phyloP scores from a whole-genome alignment of 768 basidiomycete species.

The Tricholoma terreum region DNA sequence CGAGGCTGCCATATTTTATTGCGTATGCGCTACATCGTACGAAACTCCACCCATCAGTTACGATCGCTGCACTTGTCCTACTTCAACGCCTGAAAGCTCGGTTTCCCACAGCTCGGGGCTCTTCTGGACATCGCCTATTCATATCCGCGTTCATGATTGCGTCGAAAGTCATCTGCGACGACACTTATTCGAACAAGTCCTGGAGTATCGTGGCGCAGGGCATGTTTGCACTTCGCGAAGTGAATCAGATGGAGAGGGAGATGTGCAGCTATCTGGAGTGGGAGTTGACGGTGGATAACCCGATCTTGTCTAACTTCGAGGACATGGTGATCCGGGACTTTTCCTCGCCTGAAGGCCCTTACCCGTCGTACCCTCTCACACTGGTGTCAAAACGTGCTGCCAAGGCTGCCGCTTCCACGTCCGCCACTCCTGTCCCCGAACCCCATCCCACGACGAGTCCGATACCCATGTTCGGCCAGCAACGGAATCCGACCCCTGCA shows the following conservation, averaged over 20 bases:
- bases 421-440: conserved; percentile 41
- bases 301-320: conserved; percentile 60
- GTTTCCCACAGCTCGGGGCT: conserved; percentile 89
- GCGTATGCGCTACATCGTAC: conserved; percentile 87
- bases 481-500: conserved; percentile 31
- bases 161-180: conserved; percentile 90
- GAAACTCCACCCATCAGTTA: conserved; percentile 67
- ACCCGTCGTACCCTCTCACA: conserved; percentile 60
- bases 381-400: conserved; percentile 62
- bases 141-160: conserved; percentile 94
- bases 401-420: conserved; percentile 36
- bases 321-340: conserved; percentile 56
- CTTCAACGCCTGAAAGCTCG: conserved; percentile 84
- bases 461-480: conserved; percentile 44
- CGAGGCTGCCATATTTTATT: conserved; percentile 73
- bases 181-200: conserved; percentile 90
- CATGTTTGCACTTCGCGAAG: conserved; percentile 82
- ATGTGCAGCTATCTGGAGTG: conserved; percentile 93
- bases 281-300: conserved; percentile 76
- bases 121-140: conserved; percentile 86
- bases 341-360: conserved; percentile 42
- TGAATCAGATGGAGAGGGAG: conserved; percentile 96
- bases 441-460: conserved; percentile 44
- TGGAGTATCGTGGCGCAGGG: conserved; percentile 90
- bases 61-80: conserved; percentile 62